Evolutionary conservation across 2,329 filamentous ascomycete genomes (phyloP), one percentile per base, ranked within the genome.

Genomic region (Monilinia vaccinii-corymbosi): DNA sequence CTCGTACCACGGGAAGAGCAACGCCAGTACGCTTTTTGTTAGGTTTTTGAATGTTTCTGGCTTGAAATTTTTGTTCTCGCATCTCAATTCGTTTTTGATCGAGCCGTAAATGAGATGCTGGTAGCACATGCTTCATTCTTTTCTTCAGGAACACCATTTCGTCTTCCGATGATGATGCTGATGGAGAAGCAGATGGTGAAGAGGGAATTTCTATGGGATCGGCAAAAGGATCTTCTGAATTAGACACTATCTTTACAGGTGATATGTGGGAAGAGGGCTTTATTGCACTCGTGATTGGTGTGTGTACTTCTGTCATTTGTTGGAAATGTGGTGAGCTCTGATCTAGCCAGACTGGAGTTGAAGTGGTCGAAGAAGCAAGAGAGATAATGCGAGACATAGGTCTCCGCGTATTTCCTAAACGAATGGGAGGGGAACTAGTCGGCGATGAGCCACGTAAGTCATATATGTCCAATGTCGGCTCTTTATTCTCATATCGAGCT

Each of bases 61-160:
- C 53, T 28, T 42, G 48, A 31, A 57, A 48, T 32, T 36, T 61
- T 25, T 60, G 34, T n/a, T 51, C 48, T 72, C 55, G 68, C 63
- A 40, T 66, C 67, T 58, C 71, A 74, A 60, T 65, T 67, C 72
- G 69, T 59, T 78, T 74, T 60, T 81, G 78, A 66, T 86, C 82
- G 28, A 87, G 70, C 46, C 84, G 79, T 59, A 87, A 75, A 80
- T 84, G 86, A 7, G 84, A 87, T n/a, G 84, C 84, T 44, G 84
- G 84, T 48, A 87, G 75, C 9, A 87, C 83, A 25, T 84, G 83
- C 57, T 77, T 77, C 51, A 87, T 82, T 53, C 63, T 71, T 60
- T 65, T 71, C 14, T 66, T 62, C 14, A 71, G 61, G 42, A 63
- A 64, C 4, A 67, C 68, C 38, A 71, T 63, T 45, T 66, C 58